phyloP scores from a whole-genome alignment of 371 early-diverging fungal genomes.

The Vairimorpha ceranae region DNA sequence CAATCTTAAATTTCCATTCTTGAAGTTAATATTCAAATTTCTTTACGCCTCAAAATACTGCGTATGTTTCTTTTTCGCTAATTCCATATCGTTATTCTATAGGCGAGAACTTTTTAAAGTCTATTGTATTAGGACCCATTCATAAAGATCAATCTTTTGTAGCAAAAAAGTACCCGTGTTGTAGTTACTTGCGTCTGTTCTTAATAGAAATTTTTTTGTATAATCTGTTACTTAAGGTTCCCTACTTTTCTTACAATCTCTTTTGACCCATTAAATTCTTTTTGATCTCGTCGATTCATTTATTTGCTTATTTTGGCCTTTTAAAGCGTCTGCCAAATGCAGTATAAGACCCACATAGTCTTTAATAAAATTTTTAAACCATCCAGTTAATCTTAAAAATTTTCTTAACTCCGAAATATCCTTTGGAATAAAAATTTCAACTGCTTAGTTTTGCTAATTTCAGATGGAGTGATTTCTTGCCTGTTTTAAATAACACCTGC shows the following conservation, averaged over 20 bases:
- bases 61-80: slow-evolving; percentile 43
- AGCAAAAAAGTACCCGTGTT: not conserved
- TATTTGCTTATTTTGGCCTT: not conserved
- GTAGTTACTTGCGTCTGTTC: not conserved
- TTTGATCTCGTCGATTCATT: not conserved
- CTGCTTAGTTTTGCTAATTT: not conserved
- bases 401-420: not conserved
- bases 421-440: no score
- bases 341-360: not conserved
- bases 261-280: not conserved
- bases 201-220: not conserved
- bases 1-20: not conserved
- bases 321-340: not conserved
- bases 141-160: not conserved
- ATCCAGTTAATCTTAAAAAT: slow-evolving; percentile 12
- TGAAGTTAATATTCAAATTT: slow-evolving; percentile 20
- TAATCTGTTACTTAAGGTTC: not conserved
- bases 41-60: slow-evolving; percentile 23
- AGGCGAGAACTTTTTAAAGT: slow-evolving; percentile 19
- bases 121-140: slow-evolving; percentile 12
- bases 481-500: slow-evolving; percentile 5
- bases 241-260: not conserved
- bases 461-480: not conserved
- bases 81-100: slow-evolving; percentile 37
- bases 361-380: not conserved